These are phyloP conservation scores for Phytophthora multivora DNA, from an alignment of 352 stramenopile species.

Conservation along the genomic window DNA sequence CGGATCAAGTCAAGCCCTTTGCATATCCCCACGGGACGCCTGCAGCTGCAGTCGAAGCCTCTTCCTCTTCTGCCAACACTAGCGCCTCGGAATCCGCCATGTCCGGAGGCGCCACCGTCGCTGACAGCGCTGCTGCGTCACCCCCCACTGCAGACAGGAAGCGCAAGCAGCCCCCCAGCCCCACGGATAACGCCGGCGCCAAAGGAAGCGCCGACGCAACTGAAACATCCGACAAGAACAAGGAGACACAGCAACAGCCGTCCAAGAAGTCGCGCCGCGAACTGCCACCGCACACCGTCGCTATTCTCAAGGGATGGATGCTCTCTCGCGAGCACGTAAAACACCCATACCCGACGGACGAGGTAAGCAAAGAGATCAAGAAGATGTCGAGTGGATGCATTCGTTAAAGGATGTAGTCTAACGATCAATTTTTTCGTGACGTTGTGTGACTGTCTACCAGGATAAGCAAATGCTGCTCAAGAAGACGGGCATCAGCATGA, in stretches of 20 bases:
- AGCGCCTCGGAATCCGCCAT: conserved; percentile 10
- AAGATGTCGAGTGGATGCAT: conserved; percentile 9
- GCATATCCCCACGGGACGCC: conserved; percentile 35
- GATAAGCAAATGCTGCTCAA: conserved; percentile 91
- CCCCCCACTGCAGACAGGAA: conserved; percentile 27
- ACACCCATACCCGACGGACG: conserved; percentile 89
- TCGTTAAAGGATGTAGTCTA: conserved; percentile 11
- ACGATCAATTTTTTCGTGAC: conserved; percentile 7
- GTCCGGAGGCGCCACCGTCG: conserved; percentile 18
- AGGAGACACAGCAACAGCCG: conserved; percentile 35
- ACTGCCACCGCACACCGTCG: conserved; percentile 82
- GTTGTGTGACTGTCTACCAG: conserved; percentile 25
- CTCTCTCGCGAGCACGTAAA: conserved; percentile 89
- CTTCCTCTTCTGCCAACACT: background rate
- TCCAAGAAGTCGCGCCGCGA: conserved; percentile 84
- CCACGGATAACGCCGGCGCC: conserved; percentile 26
- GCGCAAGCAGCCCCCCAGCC: conserved; percentile 36
- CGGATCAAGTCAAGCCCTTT: conserved; percentile 50
- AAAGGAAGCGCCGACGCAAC: conserved; percentile 27
- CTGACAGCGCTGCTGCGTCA: conserved; percentile 13
- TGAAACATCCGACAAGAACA: conserved; percentile 43
- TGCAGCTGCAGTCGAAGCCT: conserved; percentile 12
- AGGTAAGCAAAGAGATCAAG: conserved; percentile 39
- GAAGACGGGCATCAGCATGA: conserved; percentile 91
- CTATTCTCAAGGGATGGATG: conserved; percentile 90